Evolutionary conservation across 768 basidiomycete species (phyloP).

Genomic region (Mrakia gelida): DNA sequence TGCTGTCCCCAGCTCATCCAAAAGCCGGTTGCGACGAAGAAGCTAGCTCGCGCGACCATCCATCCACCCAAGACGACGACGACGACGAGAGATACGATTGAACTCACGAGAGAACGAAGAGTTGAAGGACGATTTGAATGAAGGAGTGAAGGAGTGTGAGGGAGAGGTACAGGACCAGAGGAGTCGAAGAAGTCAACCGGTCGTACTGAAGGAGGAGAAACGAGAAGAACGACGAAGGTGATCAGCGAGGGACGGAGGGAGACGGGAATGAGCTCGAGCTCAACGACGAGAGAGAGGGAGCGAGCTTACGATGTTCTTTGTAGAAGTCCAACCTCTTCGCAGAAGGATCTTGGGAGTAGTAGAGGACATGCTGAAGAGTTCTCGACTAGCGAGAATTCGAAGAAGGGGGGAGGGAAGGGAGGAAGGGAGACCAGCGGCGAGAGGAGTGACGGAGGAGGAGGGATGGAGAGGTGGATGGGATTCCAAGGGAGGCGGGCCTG

Average conservation of each 20-base stretch:
- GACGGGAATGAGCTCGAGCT: background rate
- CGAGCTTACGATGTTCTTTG: slow-evolving; percentile 5
- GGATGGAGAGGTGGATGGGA: no score
- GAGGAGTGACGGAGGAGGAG: background rate
- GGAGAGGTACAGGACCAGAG: slow-evolving; percentile 10
- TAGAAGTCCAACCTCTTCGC: background rate
- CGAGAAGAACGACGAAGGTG: background rate
- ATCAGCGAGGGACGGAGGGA: background rate
- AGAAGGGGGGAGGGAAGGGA: background rate
- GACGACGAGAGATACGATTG: background rate
- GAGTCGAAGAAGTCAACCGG: slow-evolving; percentile 13
- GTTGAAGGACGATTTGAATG: slow-evolving; percentile 9
- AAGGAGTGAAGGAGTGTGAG: slow-evolving; percentile 15
- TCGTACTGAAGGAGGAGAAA: background rate
- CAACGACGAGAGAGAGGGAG: no score
- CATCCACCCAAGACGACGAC: background rate
- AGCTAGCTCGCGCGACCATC: background rate
- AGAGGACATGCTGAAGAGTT: background rate
- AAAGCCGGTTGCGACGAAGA: no score
- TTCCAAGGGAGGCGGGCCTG: background rate
- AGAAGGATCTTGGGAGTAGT: background rate
- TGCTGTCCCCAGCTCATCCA: background rate
- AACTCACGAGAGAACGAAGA: slow-evolving; percentile 8
- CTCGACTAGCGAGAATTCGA: background rate
- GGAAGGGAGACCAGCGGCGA: background rate